A percentile compares a stretch with the other conserved stretches of the same genome.
These are phyloP conservation scores for Polygonum maritimum DNA, from an alignment of 148 eudicot genomes.

Conservation along the genomic window DNA sequence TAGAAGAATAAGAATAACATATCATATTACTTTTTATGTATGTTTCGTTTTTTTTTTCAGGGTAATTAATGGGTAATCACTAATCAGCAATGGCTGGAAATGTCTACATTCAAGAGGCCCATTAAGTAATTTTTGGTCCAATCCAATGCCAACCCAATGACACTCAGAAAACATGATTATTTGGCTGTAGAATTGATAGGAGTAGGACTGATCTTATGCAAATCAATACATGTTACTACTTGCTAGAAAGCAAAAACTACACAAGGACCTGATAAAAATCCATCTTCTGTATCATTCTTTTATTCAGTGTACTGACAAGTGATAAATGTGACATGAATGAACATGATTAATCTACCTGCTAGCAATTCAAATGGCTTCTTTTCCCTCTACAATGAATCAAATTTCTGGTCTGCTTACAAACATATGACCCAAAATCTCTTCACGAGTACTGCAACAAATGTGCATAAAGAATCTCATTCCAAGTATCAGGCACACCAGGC, in stretches of 20 bases:
- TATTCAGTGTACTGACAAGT: too few relatives aligned
- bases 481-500: slow-evolving; percentile 93
- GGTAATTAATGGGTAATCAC: too few relatives aligned
- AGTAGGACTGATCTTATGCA: too few relatives aligned
- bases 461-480: slow-evolving; percentile 82
- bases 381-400: slow-evolving; percentile 3
- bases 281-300: too few relatives aligned
- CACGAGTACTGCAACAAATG: slow-evolving; percentile 37
- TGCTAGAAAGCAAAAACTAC: too few relatives aligned
- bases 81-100: background rate
- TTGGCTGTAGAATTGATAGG: too few relatives aligned
- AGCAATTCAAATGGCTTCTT: background rate
- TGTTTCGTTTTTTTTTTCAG: too few relatives aligned
- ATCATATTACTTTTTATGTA: background rate
- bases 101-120: background rate
- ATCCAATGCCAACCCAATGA: background rate
- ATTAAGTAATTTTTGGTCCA: background rate
- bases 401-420: background rate
- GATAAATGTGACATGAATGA: background rate
- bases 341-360: background rate
- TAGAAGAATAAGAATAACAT: background rate
- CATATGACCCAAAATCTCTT: background rate
- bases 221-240: too few relatives aligned
- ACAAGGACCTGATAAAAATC: too few relatives aligned
- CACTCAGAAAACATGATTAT: background rate